Percentiles rank a stretch among this genome's conserved stretches.
phyloP scores from a whole-genome alignment of 257 asterid genomes.

The Dorcoceras hygrometricum region DNA sequence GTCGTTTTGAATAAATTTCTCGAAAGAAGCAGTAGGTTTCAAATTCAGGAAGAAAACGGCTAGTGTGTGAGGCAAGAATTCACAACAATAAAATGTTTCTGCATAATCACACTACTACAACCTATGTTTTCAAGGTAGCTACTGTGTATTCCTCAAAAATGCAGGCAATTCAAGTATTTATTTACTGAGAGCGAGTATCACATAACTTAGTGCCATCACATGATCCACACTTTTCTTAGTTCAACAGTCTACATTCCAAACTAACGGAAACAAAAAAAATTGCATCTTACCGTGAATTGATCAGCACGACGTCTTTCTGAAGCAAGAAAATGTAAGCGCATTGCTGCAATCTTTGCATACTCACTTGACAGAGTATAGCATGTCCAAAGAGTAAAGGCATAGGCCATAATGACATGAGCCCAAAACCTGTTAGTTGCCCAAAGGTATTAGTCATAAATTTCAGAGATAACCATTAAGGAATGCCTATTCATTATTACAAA shows the following conservation, averaged over 20 bases:
- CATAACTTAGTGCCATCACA: background rate
- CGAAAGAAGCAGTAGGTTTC: no score
- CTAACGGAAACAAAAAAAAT: constrained; percentile 12
- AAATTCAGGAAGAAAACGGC: no score
- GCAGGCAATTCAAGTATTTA: constrained; percentile 1
- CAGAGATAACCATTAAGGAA: background rate
- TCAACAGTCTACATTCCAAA: background rate
- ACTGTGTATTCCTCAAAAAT: background rate
- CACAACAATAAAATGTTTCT: background rate
- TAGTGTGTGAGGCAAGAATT: background rate
- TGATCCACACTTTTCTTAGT: background rate
- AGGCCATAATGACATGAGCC: constrained; percentile 90
- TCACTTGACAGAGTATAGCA: constrained; percentile 70
- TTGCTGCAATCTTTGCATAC: constrained; percentile 55
- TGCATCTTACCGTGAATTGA: constrained; percentile 75
- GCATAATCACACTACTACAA: background rate
- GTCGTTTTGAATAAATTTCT: background rate
- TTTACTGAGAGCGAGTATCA: background rate
- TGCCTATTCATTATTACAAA: background rate
- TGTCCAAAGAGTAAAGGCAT: constrained; percentile 90
- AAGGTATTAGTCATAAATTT: constrained; percentile 1
- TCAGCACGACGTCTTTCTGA: constrained; percentile 89
- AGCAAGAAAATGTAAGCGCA: constrained; percentile 92
- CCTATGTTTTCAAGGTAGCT: no score
- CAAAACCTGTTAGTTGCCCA: constrained; percentile 64